Conservation (phyloP, 192 early-diverging fungal species). For the Coemansia sp. region DNA sequence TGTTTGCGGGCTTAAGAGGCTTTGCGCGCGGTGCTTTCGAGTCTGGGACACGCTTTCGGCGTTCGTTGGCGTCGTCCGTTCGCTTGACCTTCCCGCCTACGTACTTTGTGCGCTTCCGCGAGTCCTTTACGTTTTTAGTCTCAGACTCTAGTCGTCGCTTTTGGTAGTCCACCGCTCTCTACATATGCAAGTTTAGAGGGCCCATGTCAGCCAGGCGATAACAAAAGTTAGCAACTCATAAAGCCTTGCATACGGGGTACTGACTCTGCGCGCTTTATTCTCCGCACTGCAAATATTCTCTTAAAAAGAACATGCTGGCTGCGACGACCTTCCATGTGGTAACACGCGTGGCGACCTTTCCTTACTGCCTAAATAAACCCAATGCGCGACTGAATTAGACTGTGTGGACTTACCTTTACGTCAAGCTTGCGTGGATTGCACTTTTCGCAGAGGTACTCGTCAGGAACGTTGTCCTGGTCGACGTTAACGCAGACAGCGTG, state of each 20-base stretch:
- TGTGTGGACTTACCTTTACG: constrained; percentile 33
- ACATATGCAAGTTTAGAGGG: not conserved
- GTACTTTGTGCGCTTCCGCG: constrained; percentile 35
- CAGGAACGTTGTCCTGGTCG: constrained; percentile 74
- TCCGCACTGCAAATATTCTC: not conserved
- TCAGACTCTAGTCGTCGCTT: constrained; percentile 49
- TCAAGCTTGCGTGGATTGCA: constrained; percentile 76
- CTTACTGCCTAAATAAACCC: not conserved
- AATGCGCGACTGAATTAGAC: not conserved
- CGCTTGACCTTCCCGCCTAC: constrained; percentile 31
- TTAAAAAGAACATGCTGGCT: not conserved
- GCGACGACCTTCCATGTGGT: not conserved
- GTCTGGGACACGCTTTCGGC: constrained; percentile 34
- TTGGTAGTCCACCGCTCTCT: constrained; percentile 51
- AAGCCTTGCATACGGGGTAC: not conserved
- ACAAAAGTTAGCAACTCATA: not conserved
- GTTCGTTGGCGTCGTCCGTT: constrained; percentile 31
- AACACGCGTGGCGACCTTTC: not conserved
- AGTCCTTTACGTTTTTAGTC: constrained; percentile 34
- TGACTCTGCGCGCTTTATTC: not conserved
- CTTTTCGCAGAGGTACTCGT: constrained; percentile 82
- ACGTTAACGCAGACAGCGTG: constrained; percentile 85
- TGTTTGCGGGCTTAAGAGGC: constrained; percentile 5
- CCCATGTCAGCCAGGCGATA: not conserved
- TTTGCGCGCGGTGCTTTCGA: constrained; percentile 32